phyloP scores from a whole-genome alignment of 1,284 basidiomycete species.

The Marasmius tenuissimus region DNA sequence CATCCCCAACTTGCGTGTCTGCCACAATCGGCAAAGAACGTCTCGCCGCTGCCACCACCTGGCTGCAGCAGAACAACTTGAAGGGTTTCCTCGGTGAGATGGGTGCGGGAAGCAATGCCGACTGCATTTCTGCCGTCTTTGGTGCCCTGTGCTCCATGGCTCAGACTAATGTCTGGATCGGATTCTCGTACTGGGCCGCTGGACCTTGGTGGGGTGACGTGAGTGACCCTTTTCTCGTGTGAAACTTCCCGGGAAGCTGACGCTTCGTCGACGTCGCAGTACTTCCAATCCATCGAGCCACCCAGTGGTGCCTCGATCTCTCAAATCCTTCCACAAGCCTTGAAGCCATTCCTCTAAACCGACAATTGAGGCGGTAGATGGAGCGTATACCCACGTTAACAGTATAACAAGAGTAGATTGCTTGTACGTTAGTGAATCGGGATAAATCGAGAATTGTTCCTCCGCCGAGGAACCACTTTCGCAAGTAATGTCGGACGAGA shows the following conservation, averaged over 20 bases:
- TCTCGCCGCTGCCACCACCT: slow-evolving; percentile 52
- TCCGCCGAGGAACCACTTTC: no score
- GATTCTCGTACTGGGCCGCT: slow-evolving; percentile 51
- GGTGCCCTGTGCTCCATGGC: slow-evolving; percentile 61
- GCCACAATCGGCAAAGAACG: slow-evolving; percentile 60
- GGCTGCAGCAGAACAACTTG: slow-evolving; percentile 58
- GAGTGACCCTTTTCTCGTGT: slow-evolving; percentile 26
- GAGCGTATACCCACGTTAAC: no score
- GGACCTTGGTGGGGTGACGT: slow-evolving; percentile 63
- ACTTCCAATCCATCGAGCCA: slow-evolving; percentile 65
- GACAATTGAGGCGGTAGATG: neutral
- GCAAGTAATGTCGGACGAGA: no score
- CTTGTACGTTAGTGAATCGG: no score
- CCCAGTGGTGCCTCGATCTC: slow-evolving; percentile 54
- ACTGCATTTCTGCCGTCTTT: slow-evolving; percentile 44
- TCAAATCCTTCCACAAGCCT: slow-evolving; percentile 54
- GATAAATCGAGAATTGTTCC: no score
- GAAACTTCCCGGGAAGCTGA: neutral
- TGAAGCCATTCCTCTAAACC: slow-evolving; percentile 52
- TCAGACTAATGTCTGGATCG: slow-evolving; percentile 58
- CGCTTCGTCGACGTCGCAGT: slow-evolving; percentile 31
- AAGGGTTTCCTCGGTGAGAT: slow-evolving; percentile 69
- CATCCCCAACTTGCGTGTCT: slow-evolving; percentile 53
- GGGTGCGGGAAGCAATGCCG: slow-evolving; percentile 53
- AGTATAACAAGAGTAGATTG: no score